phyloP scores from a whole-genome alignment of 2,329 filamentous ascomycete species.

The Trichoderma brevicompactum region DNA sequence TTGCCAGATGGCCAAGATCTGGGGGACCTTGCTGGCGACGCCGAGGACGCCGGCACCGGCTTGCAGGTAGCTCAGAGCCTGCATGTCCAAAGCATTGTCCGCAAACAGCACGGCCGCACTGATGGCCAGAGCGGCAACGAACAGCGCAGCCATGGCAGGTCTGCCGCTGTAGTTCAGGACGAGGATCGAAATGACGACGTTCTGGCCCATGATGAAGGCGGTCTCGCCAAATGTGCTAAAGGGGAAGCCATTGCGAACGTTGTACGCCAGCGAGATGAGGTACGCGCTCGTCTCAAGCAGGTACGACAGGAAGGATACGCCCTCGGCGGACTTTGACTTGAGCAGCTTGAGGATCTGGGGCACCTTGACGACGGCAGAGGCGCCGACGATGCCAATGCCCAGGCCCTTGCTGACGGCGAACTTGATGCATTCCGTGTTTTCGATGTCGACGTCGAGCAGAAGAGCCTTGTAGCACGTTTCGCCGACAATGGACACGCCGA shows the following conservation, averaged over 20 bases:
- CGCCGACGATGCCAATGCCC: constrained; percentile 89
- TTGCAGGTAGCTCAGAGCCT: constrained; percentile 75
- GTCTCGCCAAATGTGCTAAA: constrained; percentile 98
- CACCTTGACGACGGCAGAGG: constrained; percentile 90
- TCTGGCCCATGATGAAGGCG: constrained; percentile 87
- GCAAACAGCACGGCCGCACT: constrained; percentile 72
- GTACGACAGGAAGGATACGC: constrained; percentile 88
- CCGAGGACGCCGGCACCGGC: constrained; percentile 81
- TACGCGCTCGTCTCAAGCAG: constrained; percentile 88
- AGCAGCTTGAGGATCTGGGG: constrained; percentile 95
- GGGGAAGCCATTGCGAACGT: constrained; percentile 85
- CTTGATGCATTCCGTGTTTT: constrained; percentile 79
- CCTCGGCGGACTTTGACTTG: constrained; percentile 76
- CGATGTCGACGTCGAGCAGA: constrained; percentile 80
- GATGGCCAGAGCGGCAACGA: constrained; percentile 76
- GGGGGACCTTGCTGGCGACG: constrained; percentile 89
- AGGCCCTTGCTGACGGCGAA: constrained; percentile 90
- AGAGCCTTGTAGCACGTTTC: constrained; percentile 82
- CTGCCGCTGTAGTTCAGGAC: constrained; percentile 83
- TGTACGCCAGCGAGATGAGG: constrained; percentile 90
- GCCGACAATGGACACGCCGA: constrained; percentile 80
- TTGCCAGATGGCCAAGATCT: constrained; percentile 84
- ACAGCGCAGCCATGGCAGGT: constrained; percentile 69
- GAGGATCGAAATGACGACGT: constrained; percentile 84
- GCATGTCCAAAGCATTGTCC: constrained; percentile 65